These are phyloP conservation scores for Tylopilus sp. DNA, from an alignment of 768 basidiomycete genomes.

Conservation along the genomic window DNA sequence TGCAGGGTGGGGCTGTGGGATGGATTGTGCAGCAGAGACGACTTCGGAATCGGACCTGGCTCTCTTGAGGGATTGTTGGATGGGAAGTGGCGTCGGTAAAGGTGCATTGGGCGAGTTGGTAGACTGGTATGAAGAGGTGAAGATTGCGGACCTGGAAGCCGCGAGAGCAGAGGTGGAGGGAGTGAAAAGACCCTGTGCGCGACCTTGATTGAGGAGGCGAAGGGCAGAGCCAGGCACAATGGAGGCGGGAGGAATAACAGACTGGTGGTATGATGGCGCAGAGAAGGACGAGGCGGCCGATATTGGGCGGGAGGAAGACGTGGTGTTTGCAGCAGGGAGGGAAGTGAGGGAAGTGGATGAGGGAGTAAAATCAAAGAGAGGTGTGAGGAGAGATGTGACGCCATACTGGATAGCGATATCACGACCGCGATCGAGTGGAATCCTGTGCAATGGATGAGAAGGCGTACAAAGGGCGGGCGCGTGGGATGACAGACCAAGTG, in stretches of 20 bases:
- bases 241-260: constrained; percentile 68
- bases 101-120: constrained; percentile 49
- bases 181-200: constrained; percentile 82
- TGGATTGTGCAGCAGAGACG: constrained; percentile 16
- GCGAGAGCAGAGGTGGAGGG: constrained; percentile 69
- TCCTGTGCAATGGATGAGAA: constrained; percentile 51
- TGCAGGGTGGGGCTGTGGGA: constrained; percentile 14
- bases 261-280: constrained; percentile 49
- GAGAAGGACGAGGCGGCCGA: constrained; percentile 70
- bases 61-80: constrained; percentile 50
- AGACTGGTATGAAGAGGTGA: constrained; percentile 49
- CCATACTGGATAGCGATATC: constrained; percentile 92
- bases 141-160: constrained; percentile 43
- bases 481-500: constrained; percentile 72
- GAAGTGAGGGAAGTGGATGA: constrained; percentile 66
- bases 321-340: constrained; percentile 50
- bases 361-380: constrained; percentile 92
- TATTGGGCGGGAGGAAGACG: constrained; percentile 57
- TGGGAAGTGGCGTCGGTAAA: constrained; percentile 51
- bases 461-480: background rate
- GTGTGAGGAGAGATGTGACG: constrained; percentile 81
- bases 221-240: constrained; percentile 88
- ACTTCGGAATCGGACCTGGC: constrained; percentile 68
- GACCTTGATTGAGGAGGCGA: constrained; percentile 78
- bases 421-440: constrained; percentile 90